Base-by-base conservation (phyloP, 441 rosid species). In the Capsella rubella region DNA sequence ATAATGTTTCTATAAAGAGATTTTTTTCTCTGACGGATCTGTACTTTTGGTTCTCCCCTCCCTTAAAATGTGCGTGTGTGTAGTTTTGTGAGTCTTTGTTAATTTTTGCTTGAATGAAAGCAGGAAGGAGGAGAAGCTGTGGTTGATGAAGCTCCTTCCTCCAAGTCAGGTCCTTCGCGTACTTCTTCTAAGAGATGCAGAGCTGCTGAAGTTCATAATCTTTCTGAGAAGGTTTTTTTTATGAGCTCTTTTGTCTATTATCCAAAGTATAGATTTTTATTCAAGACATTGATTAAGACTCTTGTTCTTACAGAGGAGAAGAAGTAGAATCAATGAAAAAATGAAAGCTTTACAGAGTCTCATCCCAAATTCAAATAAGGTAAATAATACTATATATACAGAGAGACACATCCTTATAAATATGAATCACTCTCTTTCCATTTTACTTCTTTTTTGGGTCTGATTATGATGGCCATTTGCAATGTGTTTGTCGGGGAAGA, bases 351-450 rank as follows among this genome's bases (percentile, higher is more conserved):
- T 89, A 67, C 93, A 87, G 10, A 85, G 83, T 77, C 82, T 89
- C 25, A 85, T 87, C 64, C 93, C 93, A 7, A 87, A 89, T 66
- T 89, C 93, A 40, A 89, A 89, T 70, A 89, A 87, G 91, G 93
- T 85, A 69, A 51, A 7, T 16, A 11, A 49, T 1, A 13, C 15
- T 37, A 39, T 28, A 27, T 6, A 25, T 0, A 1, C 1, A 1
- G 39, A 1, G 16, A 43, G 16, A 2, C 15, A 42, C 46, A 42
- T 42, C 14, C 47, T 32, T 32, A 32, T 32, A 7, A 32, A 51
- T 12, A 27, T 43, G 54, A 7, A 52, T 52, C 46, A 8, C 32
- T 69, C 28, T 52, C 1, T 27, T 10, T 4, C 1, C 25, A 21
- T 0, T 34, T 71, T 28, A 1, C 5, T 37, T 39, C 11, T 55